Conservation (phyloP, 1,284 basidiomycete genomes). For the Boletellus sp. region DNA sequence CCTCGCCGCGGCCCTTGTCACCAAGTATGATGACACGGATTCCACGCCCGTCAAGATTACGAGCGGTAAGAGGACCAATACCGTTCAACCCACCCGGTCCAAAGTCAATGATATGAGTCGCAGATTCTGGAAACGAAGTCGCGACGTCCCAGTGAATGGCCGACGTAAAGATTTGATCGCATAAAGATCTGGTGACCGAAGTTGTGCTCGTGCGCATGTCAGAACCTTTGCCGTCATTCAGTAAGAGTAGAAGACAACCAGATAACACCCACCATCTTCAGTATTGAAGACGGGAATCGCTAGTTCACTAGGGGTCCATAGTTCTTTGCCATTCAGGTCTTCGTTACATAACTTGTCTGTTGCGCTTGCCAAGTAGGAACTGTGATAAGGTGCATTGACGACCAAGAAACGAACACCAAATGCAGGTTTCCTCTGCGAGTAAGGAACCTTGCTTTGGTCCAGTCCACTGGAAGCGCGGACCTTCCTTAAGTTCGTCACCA, state of each 20-base stretch:
- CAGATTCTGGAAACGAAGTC: slow-evolving; percentile 82
- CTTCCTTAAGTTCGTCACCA: slow-evolving; percentile 88
- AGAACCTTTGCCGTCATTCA: slow-evolving; percentile 51
- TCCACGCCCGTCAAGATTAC: slow-evolving; percentile 91
- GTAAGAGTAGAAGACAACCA: slow-evolving; percentile 6
- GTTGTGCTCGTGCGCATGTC: slow-evolving; percentile 68
- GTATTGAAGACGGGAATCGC: slow-evolving; percentile 89
- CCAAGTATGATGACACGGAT: slow-evolving; percentile 85
- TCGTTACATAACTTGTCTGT: slow-evolving; percentile 72
- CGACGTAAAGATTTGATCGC: slow-evolving; percentile 89
- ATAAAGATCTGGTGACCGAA: slow-evolving; percentile 79
- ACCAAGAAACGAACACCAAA: slow-evolving; percentile 93
- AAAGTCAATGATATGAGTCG: slow-evolving; percentile 95
- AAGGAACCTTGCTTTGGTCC: slow-evolving; percentile 92
- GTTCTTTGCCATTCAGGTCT: slow-evolving; percentile 75
- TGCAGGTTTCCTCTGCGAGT: slow-evolving; percentile 91
- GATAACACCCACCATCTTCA: slow-evolving; percentile 68
- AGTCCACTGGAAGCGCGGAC: slow-evolving; percentile 82
- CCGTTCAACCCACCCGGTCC: slow-evolving; percentile 93
- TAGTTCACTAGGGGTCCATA: slow-evolving; percentile 78
- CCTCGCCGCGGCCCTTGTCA: slow-evolving; percentile 81
- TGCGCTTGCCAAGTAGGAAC: slow-evolving; percentile 75
- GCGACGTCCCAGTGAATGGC: slow-evolving; percentile 93
- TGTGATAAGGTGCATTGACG: slow-evolving; percentile 95
- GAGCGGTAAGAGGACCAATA: slow-evolving; percentile 87